Evolutionary conservation across 1,284 basidiomycete species (phyloP).

Genomic region (Gymnopus androsaceus): DNA sequence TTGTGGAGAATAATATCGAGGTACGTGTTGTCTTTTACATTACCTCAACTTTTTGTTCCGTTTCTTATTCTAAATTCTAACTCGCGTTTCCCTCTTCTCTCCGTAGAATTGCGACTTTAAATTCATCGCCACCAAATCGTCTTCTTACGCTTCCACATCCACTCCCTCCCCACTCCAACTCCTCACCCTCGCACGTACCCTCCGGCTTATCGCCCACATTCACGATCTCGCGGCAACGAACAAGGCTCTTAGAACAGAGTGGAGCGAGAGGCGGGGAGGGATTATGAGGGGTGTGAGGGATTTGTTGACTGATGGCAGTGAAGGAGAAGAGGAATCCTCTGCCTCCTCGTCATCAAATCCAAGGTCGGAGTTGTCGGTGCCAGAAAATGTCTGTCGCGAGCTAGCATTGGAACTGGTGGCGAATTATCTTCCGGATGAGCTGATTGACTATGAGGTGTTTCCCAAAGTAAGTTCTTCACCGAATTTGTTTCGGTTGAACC

Average conservation of each 20-base stretch:
- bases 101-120: slow-evolving; percentile 61
- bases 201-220: slow-evolving; percentile 70
- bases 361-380: slow-evolving; percentile 46
- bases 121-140: slow-evolving; percentile 48
- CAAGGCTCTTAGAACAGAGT: slow-evolving; percentile 69
- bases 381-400: slow-evolving; percentile 68
- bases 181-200: slow-evolving; percentile 66
- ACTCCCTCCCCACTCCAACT: slow-evolving; percentile 30
- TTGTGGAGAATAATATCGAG: slow-evolving; percentile 88
- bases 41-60: neutral
- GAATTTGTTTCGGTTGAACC: neutral
- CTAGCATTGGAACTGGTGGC: slow-evolving; percentile 69
- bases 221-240: slow-evolving; percentile 75
- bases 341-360: no score
- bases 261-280: slow-evolving; percentile 59
- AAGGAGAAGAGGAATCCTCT: no score
- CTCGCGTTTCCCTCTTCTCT: slow-evolving; percentile 4
- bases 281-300: slow-evolving; percentile 57
- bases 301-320: neutral
- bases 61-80: neutral
- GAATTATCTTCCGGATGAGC: slow-evolving; percentile 55
- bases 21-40: no score
- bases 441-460: slow-evolving; percentile 68
- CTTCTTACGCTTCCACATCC: neutral
- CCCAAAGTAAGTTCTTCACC: slow-evolving; percentile 46